phyloP scores from a whole-genome alignment of 257 asterid species.

The Nyctanthes arbortristis region DNA sequence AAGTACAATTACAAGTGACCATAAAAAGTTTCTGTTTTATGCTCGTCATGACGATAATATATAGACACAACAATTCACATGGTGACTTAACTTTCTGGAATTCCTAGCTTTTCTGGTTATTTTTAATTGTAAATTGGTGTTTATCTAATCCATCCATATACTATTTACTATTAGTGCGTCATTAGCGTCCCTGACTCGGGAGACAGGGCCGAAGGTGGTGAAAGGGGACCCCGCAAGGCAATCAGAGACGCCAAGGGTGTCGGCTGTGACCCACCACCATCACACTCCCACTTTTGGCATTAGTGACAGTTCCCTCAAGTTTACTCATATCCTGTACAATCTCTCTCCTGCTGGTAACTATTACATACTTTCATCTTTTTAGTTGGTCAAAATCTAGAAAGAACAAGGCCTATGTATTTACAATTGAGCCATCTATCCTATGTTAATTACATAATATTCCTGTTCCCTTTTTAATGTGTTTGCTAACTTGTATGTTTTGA shows the following conservation, averaged over 20 bases:
- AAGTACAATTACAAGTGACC: too few relatives aligned
- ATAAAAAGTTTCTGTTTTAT: too few relatives aligned
- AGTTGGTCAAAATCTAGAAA: too few relatives aligned
- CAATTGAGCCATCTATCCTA: background rate
- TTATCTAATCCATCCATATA: too few relatives aligned
- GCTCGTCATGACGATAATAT: too few relatives aligned
- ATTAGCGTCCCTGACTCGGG: slow-evolving; percentile 86
- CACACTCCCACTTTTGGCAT: slow-evolving; percentile 43
- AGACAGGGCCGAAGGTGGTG: slow-evolving; percentile 90
- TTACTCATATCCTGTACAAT: slow-evolving; percentile 88
- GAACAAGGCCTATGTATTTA: too few relatives aligned
- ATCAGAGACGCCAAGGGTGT: slow-evolving; percentile 60
- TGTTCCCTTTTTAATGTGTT: background rate
- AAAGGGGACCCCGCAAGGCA: slow-evolving; percentile 75
- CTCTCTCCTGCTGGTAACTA: slow-evolving; percentile 86
- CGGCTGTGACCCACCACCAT: slow-evolving; percentile 46
- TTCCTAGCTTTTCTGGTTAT: too few relatives aligned
- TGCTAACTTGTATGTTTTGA: background rate
- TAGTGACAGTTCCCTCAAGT: slow-evolving; percentile 82
- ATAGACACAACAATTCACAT: too few relatives aligned
- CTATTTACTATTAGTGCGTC: slow-evolving; percentile 82
- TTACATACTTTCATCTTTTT: too few relatives aligned
- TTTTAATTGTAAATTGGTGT: too few relatives aligned
- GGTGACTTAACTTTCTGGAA: too few relatives aligned
- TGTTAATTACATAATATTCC: background rate